Evolutionary conservation across 1,284 basidiomycete species (phyloP).

Genomic region (Sporisorium reilianum): DNA sequence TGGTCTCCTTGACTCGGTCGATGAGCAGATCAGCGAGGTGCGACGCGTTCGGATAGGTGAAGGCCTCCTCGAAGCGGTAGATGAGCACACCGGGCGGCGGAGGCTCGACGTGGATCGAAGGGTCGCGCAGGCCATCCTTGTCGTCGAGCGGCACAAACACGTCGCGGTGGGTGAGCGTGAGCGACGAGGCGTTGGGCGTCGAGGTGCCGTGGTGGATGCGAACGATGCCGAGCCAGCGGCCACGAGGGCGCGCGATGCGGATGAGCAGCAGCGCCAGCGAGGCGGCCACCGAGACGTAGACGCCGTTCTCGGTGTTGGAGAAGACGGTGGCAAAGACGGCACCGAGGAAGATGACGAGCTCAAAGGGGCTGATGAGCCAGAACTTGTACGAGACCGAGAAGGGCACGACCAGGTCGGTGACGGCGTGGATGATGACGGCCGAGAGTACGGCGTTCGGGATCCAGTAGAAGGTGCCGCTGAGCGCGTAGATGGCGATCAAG

Average conservation of each 20-base stretch:
- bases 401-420: constrained; percentile 89
- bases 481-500: constrained; percentile 91
- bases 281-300: constrained; percentile 87
- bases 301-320: constrained; percentile 84
- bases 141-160: constrained; percentile 83
- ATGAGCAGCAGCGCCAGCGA: constrained; percentile 87
- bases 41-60: constrained; percentile 91
- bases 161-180: constrained; percentile 70
- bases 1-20: constrained; percentile 82
- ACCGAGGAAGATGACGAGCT: constrained; percentile 89
- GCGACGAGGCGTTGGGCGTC: constrained; percentile 29
- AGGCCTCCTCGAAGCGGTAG: constrained; percentile 93
- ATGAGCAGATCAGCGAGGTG: constrained; percentile 82
- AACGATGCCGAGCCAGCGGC: constrained; percentile 88
- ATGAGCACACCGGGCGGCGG: constrained; percentile 89
- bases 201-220: constrained; percentile 69
- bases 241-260: constrained; percentile 90
- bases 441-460: constrained; percentile 77
- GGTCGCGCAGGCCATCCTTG: constrained; percentile 76
- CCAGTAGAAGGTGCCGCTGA: constrained; percentile 71
- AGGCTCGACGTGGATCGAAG: constrained; percentile 79
- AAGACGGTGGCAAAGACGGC: constrained; percentile 84
- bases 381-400: constrained; percentile 88
- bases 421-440: constrained; percentile 91
- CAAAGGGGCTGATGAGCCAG: constrained; percentile 93